Conservation (phyloP, 2,329 filamentous ascomycete species). For the Xylariales sp. region DNA sequence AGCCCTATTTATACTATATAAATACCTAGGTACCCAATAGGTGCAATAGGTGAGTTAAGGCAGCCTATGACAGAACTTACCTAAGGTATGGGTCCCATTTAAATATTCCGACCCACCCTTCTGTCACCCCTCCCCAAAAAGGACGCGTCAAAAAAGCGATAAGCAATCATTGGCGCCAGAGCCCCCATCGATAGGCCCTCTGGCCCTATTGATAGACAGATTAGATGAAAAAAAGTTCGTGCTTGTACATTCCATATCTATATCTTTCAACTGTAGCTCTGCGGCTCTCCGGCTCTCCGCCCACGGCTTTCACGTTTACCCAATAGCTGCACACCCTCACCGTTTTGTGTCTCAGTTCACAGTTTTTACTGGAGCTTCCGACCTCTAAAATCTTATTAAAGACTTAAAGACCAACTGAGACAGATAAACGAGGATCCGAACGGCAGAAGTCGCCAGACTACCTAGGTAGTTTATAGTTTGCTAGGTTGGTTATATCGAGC, state of each 20-base stretch:
- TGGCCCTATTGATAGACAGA: not conserved
- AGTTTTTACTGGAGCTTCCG: not conserved
- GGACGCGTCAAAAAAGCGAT: slow-evolving; percentile 3
- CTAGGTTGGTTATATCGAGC: not conserved
- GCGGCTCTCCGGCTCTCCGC: not conserved
- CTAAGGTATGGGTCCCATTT: not conserved
- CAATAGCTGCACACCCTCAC: not conserved
- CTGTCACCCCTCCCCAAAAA: not conserved
- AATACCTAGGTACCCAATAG: not conserved
- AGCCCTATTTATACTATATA: too few relatives aligned
- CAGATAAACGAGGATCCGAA: too few relatives aligned
- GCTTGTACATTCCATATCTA: not conserved
- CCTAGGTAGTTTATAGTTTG: too few relatives aligned
- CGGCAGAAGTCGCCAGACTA: too few relatives aligned
- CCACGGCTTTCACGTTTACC: not conserved
- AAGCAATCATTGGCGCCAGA: slow-evolving; percentile 4
- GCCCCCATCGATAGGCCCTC: not conserved
- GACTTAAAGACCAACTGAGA: too few relatives aligned
- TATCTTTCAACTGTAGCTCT: not conserved
- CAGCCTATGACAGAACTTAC: not conserved
- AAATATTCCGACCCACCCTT: slow-evolving; percentile 1
- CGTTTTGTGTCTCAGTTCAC: not conserved
- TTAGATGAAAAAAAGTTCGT: slow-evolving; percentile 3
- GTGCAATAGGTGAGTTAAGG: too few relatives aligned
- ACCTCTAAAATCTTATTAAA: not conserved